Conservation (phyloP, 2,329 filamentous ascomycete species). For the Pseudomassariella vexata region DNA sequence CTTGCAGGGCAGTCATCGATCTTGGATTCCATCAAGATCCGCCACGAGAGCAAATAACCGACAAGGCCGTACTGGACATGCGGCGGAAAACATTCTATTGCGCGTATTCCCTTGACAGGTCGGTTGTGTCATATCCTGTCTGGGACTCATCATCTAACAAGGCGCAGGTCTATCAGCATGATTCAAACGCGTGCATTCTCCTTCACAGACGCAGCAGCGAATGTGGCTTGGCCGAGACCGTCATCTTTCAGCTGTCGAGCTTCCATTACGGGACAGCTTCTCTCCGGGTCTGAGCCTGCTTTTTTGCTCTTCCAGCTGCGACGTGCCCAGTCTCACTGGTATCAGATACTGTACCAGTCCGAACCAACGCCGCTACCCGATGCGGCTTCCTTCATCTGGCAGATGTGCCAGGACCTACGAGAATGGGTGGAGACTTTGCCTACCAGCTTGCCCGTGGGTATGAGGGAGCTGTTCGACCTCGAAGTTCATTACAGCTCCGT, state of each 20-base stretch:
- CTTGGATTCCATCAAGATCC: conserved; percentile 91
- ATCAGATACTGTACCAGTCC: conserved; percentile 80
- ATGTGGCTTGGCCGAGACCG: conserved; percentile 67
- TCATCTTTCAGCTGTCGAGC: conserved; percentile 35
- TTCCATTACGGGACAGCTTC: conserved; percentile 35
- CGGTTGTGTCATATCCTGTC: conserved; percentile 15
- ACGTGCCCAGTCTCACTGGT: conserved; percentile 82
- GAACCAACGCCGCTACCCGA: conserved; percentile 64
- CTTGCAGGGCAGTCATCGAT: conserved; percentile 81
- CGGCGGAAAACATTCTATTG: conserved; percentile 84
- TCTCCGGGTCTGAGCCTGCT: conserved; percentile 61
- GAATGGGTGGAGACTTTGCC: conserved; percentile 80
- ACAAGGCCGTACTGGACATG: conserved; percentile 66
- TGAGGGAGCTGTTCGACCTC: conserved; percentile 75
- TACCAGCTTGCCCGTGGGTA: conserved; percentile 53
- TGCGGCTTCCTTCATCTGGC: conserved; percentile 67
- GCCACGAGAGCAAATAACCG: conserved; percentile 60
- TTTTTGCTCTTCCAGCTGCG: conserved; percentile 76
- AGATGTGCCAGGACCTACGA: conserved; percentile 68
- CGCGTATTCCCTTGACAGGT: conserved; percentile 86
- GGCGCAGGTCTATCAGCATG: conserved; percentile 62
- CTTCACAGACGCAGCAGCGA: conserved; percentile 83
- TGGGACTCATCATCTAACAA: neutral
- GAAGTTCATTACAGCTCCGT: conserved; percentile 89
- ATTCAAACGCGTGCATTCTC: conserved; percentile 84